Evolutionary conservation across 176 grass and related monocot species (phyloP), one percentile per base, ranked within the genome.

Genomic region (Musa schizocarpa): DNA sequence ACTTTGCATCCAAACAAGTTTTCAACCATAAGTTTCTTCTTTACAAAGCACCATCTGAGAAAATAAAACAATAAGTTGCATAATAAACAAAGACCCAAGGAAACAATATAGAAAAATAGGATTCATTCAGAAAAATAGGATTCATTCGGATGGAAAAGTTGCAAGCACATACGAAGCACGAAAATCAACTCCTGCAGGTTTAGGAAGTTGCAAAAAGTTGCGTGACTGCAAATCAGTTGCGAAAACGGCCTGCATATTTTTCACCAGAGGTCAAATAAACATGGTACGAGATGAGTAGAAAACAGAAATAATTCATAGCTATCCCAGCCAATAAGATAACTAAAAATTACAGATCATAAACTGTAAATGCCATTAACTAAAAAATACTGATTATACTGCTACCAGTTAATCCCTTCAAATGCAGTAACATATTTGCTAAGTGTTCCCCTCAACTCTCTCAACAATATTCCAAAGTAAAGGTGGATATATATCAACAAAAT

Each of bases 101-200:
- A 13, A 76, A 63, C 3, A 76, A 50, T 76, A 2, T 48, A 54
- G 24, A n/a, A 63, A 17, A 25, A 51, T 21, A 62, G 14, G 13
- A 58, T 53, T 16, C 24, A 80, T 49, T 52, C 29, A 57, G 55
- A n/a, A 63, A 17, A 25, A 51, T 21, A 62, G 14, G 13, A 58
- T 53, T 16, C 24, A 80, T 49, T 52, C 29, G 50, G 55, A 73
- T 53, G 52, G 27, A 77, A 21, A 80, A 69, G 54, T 57, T 9
- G 79, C 11, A 88, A 78, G 19, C 73, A 83, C 87, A 66, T 98
- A 93, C 94, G 94, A 93, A 72, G 94, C 94, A 78, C 94, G 94
- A 13, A 98, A 98, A 81, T 98, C 94, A 20, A 98, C 94, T 86
- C 94, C 94, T 71, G 88, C 82, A 71, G 94, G 89, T 69, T 91